Conservation (phyloP, 179 eudicot genomes). For the Vitellaria paradoxa region DNA sequence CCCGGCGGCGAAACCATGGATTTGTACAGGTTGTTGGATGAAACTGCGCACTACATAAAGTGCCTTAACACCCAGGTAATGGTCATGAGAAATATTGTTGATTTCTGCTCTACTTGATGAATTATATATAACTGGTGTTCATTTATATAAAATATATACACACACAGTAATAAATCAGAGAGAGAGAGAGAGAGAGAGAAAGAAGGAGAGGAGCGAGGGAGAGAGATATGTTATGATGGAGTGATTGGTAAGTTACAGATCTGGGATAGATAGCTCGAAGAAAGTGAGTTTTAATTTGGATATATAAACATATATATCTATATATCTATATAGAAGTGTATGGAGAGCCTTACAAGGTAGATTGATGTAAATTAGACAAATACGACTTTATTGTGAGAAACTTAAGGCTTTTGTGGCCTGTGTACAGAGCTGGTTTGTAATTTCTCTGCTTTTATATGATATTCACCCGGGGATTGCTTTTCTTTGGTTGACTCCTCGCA, state of each 20-base stretch:
- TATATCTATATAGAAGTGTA: no score
- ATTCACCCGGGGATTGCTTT: not conserved
- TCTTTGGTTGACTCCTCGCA: not conserved
- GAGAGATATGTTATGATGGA: not conserved
- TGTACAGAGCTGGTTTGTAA: constrained; percentile 15
- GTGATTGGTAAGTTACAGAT: not conserved
- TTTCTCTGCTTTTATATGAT: not conserved
- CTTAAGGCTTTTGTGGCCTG: not conserved
- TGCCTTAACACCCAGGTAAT: constrained; percentile 75
- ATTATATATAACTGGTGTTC: no score
- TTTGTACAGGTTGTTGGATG: constrained; percentile 49
- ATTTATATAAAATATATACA: no score
- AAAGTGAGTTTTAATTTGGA: not conserved
- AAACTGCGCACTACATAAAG: constrained; percentile 77
- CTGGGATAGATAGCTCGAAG: not conserved
- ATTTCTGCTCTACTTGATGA: constrained; percentile 32
- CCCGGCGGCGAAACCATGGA: constrained; percentile 87
- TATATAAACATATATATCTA: no score
- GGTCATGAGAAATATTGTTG: constrained; percentile 64
- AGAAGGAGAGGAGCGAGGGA: constrained; percentile 3
- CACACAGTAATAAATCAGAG: not conserved
- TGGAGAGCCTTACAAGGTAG: not conserved
- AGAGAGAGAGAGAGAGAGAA: constrained; percentile 1
- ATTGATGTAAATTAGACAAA: not conserved
- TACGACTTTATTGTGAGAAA: constrained; percentile 1